Evolutionary conservation across 2,329 filamentous ascomycete species (phyloP).

Genomic region (Pseudohalonectria lignicola): DNA sequence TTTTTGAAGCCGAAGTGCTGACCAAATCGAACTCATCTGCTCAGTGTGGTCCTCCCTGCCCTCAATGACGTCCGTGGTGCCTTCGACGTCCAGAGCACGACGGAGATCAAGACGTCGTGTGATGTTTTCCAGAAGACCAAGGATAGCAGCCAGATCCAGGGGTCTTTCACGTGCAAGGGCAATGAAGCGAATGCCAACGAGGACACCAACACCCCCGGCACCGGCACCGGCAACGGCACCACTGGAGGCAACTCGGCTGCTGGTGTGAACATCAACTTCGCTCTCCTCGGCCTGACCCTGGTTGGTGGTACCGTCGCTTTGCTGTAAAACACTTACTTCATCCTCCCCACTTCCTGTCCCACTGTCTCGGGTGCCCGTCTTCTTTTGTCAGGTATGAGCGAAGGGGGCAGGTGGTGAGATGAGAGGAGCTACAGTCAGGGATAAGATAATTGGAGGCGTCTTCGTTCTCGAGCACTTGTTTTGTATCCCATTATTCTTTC

Average conservation of each 20-base stretch:
- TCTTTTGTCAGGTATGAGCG: too few relatives aligned
- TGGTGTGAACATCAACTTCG: constrained; percentile 33
- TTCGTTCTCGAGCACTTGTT: constrained; percentile 1
- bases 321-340: constrained; percentile 29
- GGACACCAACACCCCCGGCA: constrained; percentile 23
- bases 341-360: too few relatives aligned
- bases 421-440: background rate
- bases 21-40: constrained; percentile 16
- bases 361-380: too few relatives aligned
- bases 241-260: constrained; percentile 27
- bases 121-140: constrained; percentile 33
- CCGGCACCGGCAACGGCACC: constrained; percentile 18
- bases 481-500: too few relatives aligned
- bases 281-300: constrained; percentile 31
- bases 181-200: constrained; percentile 42
- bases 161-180: constrained; percentile 36
- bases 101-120: constrained; percentile 47
- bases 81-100: constrained; percentile 58
- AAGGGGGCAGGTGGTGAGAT: too few relatives aligned
- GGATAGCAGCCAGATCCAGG: constrained; percentile 32
- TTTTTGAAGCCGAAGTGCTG: too few relatives aligned
- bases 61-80: constrained; percentile 60
- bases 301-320: constrained; percentile 35
- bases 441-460: constrained; percentile 5
- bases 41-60: constrained; percentile 58